These are phyloP conservation scores for Vitis hybrid DNA, from an alignment of 177 flowering plant species.

Conservation along the genomic window DNA sequence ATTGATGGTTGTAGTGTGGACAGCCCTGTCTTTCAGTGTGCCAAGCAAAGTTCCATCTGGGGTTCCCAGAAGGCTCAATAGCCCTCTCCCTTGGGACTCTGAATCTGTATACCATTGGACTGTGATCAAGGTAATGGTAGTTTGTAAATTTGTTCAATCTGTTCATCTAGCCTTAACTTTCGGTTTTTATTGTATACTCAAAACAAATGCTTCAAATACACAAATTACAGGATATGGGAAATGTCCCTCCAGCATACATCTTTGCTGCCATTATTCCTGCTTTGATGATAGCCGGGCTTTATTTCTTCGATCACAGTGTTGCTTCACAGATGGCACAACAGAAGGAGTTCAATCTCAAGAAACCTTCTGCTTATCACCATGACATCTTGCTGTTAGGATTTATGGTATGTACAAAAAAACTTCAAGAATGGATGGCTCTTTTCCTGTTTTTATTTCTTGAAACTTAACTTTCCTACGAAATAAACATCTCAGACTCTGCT, in stretches of 20 bases:
- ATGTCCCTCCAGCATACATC: constrained; percentile 37
- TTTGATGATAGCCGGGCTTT: constrained; percentile 28
- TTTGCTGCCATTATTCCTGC: constrained; percentile 28
- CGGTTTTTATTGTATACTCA: not conserved
- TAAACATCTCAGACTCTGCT: constrained; percentile 39
- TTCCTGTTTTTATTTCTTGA: not conserved
- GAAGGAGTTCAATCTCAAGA: constrained; percentile 31
- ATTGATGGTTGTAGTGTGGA: constrained; percentile 74
- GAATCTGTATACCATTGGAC: constrained; percentile 70
- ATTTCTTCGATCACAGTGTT: constrained; percentile 32
- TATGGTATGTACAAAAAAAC: constrained; percentile 5
- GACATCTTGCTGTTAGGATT: constrained; percentile 24
- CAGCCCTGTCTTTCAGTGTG: constrained; percentile 58
- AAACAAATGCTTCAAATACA: not conserved
- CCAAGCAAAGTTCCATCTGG: constrained; percentile 59
- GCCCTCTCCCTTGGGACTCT: constrained; percentile 67
- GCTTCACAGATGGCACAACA: constrained; percentile 34
- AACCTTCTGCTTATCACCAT: constrained; percentile 27
- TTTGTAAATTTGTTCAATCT: not conserved
- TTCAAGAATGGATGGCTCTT: not conserved
- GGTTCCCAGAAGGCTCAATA: constrained; percentile 72
- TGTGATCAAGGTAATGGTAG: constrained; percentile 48
- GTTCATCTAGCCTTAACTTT: not conserved
- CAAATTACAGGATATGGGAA: constrained; percentile 48
- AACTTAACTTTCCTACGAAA: not conserved